phyloP scores from a whole-genome alignment of 768 basidiomycete genomes.

The Lentinula guzmanii region DNA sequence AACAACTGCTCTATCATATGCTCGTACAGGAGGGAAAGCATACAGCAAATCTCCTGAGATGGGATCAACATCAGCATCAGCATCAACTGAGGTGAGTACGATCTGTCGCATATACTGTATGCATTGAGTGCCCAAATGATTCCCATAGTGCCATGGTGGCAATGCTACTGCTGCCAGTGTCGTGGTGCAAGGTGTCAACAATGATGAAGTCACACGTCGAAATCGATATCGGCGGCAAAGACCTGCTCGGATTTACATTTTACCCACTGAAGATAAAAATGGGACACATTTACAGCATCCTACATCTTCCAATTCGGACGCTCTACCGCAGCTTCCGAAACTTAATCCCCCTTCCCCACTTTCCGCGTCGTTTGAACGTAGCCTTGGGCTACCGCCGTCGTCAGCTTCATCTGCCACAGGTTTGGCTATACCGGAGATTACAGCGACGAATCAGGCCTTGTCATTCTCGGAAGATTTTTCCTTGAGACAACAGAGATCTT shows the following conservation, averaged over 20 bases:
- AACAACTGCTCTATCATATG: not conserved
- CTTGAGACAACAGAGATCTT: not conserved
- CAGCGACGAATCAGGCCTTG: not conserved
- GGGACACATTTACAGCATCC: not conserved
- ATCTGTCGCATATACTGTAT: not conserved
- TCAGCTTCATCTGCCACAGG: not conserved
- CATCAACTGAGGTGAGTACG: conserved; percentile 1
- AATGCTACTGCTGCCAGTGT: not conserved
- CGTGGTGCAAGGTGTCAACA: not conserved
- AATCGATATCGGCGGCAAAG: not conserved
- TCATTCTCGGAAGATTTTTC: not conserved
- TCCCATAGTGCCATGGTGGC: not conserved
- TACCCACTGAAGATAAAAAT: not conserved
- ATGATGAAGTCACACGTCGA: conserved; percentile 1
- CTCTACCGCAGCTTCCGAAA: not conserved
- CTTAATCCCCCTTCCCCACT: conserved; percentile 1
- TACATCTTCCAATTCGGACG: not conserved
- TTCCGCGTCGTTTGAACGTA: conserved; percentile 1
- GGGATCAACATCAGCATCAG: not conserved
- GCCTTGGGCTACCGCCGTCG: not conserved
- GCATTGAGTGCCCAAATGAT: not conserved
- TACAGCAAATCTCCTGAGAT: not conserved
- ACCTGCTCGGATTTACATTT: not conserved
- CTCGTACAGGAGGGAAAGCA: not conserved
- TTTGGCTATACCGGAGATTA: not conserved